phyloP scores from a whole-genome alignment of 176 grass and related monocot species.

The Ampelocalamus luodianensis region DNA sequence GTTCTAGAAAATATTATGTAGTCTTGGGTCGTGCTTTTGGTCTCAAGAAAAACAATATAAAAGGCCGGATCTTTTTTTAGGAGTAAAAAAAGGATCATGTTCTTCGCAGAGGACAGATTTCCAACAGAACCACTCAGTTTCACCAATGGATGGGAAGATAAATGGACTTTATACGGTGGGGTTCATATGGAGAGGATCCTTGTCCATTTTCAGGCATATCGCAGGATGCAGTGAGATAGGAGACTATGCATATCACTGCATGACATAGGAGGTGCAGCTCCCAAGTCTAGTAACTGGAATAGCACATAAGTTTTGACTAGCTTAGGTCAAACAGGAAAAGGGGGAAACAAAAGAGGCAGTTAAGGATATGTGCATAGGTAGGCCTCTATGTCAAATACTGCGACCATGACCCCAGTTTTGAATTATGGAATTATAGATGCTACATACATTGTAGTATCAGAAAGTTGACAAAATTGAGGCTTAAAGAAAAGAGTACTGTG shows the following conservation, averaged over 20 bases:
- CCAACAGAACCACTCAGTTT: not conserved
- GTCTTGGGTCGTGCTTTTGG: not conserved
- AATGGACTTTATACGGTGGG: not conserved
- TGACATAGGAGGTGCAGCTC: not conserved
- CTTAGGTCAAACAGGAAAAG: not conserved
- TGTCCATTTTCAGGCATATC: not conserved
- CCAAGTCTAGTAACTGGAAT: not conserved
- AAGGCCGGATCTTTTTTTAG: not conserved
- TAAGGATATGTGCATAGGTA: not conserved
- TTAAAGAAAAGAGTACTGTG: not conserved
- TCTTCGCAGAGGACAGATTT: not conserved
- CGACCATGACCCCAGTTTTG: not conserved
- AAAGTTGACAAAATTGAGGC: no score
- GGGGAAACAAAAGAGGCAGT: not conserved
- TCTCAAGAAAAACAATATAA: not conserved
- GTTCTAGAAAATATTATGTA: constrained; percentile 3
- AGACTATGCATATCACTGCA: constrained; percentile 1
- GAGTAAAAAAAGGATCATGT: not conserved
- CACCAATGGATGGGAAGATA: not conserved
- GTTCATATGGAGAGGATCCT: not conserved
- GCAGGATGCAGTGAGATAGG: not conserved
- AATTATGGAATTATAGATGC: not conserved
- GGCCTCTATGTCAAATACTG: not conserved
- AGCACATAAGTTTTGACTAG: not conserved
- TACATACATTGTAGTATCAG: not conserved